Evolutionary conservation across 23 red algal genomes (phyloP).

Genomic region (Gracilaria gracilis): DNA sequence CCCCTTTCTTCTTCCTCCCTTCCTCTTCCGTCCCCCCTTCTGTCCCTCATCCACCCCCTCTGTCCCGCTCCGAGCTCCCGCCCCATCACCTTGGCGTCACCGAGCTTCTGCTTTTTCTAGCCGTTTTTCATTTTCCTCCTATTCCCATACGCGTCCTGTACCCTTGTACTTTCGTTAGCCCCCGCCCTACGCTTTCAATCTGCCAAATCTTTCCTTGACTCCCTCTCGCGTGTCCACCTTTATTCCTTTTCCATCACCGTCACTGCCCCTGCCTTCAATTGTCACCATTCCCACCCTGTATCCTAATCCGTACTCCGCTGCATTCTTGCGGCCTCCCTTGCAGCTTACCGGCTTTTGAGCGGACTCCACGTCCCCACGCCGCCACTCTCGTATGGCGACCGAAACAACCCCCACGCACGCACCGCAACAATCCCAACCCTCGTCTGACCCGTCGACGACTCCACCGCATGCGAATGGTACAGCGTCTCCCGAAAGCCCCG

Average conservation of each 20-base stretch:
- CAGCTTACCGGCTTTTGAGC: slow-evolving; percentile 29
- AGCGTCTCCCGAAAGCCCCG: background rate
- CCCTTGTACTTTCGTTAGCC: background rate
- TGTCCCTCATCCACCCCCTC: background rate
- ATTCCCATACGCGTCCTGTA: background rate
- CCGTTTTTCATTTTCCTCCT: background rate
- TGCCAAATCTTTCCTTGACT: background rate
- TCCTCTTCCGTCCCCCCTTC: background rate
- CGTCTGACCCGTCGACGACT: background rate
- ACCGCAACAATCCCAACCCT: background rate
- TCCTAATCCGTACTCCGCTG: background rate
- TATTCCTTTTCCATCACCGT: background rate
- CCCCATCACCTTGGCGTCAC: background rate
- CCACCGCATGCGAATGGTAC: background rate
- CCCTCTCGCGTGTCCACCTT: background rate
- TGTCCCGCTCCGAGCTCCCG: background rate
- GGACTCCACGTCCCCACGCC: slow-evolving; percentile 1
- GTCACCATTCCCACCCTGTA: slow-evolving; percentile 11
- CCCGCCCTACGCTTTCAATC: background rate
- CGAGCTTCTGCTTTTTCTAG: background rate
- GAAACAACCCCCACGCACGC: background rate
- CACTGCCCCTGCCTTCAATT: background rate
- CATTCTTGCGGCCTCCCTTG: slow-evolving; percentile 11
- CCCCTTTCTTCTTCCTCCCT: background rate
- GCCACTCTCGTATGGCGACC: slow-evolving; percentile 7